Evolutionary conservation across 116 monocot genomes (phyloP), one percentile per base, ranked within the genome.

Genomic region (Zostera marina): DNA sequence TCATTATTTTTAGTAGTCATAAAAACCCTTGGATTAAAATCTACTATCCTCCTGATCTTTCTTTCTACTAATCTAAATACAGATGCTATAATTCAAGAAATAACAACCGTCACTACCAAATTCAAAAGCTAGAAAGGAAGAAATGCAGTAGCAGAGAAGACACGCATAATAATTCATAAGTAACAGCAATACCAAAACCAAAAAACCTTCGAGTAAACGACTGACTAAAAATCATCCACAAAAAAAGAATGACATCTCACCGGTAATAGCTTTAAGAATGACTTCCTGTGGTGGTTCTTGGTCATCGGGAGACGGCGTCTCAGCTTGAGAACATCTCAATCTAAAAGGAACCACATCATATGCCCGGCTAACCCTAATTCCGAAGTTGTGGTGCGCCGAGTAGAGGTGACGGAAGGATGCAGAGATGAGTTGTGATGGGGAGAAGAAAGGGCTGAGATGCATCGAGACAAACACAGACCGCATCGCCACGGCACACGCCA

Each of bases 231-330:
- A 26, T 4, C 22, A n/a, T 16, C 12, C 38, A n/a, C 41, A 61
- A 47, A 7, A 60, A 25, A 46, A 32, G 22, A 20, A 22, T 9
- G 15, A 38, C 46, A 39, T 20, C 63, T 78, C 61, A 87, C 87
- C 82, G 44, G 87, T 82, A 42, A 87, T 87, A 52, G 79, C 87
- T 64, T 82, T 82, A 55, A 87, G 87, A 22, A 87, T 76, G 59
- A 74, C 87, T 53, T 87, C 79, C 69, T 87, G 87, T 4, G 87
- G 87, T 23, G 73, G 83, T 19, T 74, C 78, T 63, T 71, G 81
- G 21, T 81, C 86, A 7, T 76, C 81, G 7, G 13, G 32, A 32
- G 70, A 47, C 20, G 65, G 40, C 17, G 58, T 9, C 42, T 41
- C 60, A 15, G 26, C 11, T 63, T 26, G 56, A 47, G 68, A 72